Evolutionary conservation across 1,139 yeast species (phyloP), one percentile per base, ranked within the genome.

Genomic region (Yamadazyma dushanensis): DNA sequence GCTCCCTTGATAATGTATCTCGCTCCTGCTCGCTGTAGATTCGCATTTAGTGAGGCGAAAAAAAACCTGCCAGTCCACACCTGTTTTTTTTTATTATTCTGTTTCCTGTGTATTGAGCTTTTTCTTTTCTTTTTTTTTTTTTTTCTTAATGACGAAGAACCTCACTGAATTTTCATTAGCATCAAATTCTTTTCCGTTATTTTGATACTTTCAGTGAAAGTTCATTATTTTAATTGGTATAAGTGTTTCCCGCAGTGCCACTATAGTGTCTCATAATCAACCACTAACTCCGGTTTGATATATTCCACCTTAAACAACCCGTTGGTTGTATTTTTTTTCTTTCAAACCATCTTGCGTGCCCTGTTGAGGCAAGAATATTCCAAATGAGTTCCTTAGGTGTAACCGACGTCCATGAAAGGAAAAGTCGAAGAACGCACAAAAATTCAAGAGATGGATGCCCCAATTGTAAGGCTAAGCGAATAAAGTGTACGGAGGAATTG

Each of bases 371-470:
- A 17, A 5, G 15, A 26, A 16, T 5, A 8, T 8, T 3, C 27
- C 8, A 7, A n/a, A 25, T 8, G 15, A 25, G 7, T 13, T 15
- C 15, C 9, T 5, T 14, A 15, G 18, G n/a, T 5, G 14, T 22
- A 9, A 3, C 26, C 3, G 27, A 10, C 6, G 27, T 16, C 18
- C 19, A 23, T 16, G 66, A 62, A 47, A 54, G 73, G 37, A 65
- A 65, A 39, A 64, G 69, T 41, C 56, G 76, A 44, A 54, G 73
- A 41, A 62, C 72, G 16, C 76, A 70, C 40, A 69, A 69, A 42
- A 70, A 70, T 43, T 68, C 74, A 4, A 49, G 71, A 31, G 76
- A 70, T 46, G 75, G 70, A 3, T 70, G 75, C 41, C 74, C 75
- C 5, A 69, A 69, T 47, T 70, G 76, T 50, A 65, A 66, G 38